Base-by-base conservation (phyloP, 192 early-diverging fungal species). In the Lunasporangiospora selenospora region DNA sequence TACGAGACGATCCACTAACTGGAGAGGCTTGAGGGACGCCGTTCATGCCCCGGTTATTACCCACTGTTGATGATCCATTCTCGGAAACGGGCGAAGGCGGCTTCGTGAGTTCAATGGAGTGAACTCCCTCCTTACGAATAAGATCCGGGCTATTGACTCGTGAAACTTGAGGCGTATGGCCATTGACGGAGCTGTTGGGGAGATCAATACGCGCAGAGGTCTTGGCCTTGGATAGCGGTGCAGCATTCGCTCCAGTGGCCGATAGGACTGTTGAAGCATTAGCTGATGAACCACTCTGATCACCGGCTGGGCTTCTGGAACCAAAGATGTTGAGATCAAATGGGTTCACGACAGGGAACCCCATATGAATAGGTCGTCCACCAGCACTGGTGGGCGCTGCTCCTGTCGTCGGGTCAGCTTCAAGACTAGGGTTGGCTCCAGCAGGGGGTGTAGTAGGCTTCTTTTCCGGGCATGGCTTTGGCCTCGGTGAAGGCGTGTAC, bases 281-380 rank as follows among this genome's bases (percentile, higher is more conserved):
- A n/a, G n/a, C n/a, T n/a, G n/a, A n/a, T n/a, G n/a, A n/a, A n/a
- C n/a, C n/a, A n/a, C n/a, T n/a, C n/a, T n/a, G n/a, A n/a, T n/a
- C n/a, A 13, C 33, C 50, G 6, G 52, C 41, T 29, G 66, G 40
- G 37, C 26, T 43, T 21, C 69, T 33, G 21, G 62, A 63, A 4
- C 34, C 33, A 19, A 73, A 73, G 13, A 63, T 40, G 48, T 73
- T 47, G 1, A 61, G 69, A 9, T 73, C 69, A 34, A 73, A 33
- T 13, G 69, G 60, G 0, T 53, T 16, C 31, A 73, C 69, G 3
- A 73, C 69, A 16, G 69, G 69, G 49, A 73, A 73, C 4, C 60
- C 69, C 69, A 73, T 63, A 8, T 59, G 40, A 18, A 58, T 12
- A 6, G 29, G 60, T 24, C 69, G 60, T n/a, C n/a, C n/a, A n/a